Evolutionary conservation across 1,284 basidiomycete genomes (phyloP), one percentile per base, ranked within the genome.

Genomic region (Rhodotorula sp.): DNA sequence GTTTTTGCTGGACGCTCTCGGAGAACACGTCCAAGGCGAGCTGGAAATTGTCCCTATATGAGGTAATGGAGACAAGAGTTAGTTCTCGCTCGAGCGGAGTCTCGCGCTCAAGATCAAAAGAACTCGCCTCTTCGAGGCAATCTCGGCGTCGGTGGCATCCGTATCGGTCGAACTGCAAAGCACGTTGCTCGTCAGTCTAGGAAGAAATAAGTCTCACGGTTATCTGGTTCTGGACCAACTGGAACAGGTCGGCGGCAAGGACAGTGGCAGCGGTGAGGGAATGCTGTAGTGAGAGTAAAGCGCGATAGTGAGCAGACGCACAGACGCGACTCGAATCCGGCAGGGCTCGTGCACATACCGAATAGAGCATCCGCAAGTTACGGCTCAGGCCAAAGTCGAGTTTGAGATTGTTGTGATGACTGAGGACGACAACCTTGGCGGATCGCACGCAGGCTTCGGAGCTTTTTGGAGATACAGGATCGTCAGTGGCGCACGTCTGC

Each of bases 181-280:
- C n/a, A n/a, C n/a, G n/a, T n/a, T n/a, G n/a, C n/a, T n/a, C n/a
- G n/a, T n/a, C n/a, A 43, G 38, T 43, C 10, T 43, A 14, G 38
- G 38, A 14, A 43, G 38, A 43, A 8, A 43, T 12, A 3, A 23
- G 45, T 18, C 31, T 19, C 14, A 19, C 6, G 57, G 23, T 21
- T 8, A 19, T n/a, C 34, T 14, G 4, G 38, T 43, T 14, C n/a
- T 34, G 12, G 45, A 64, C 58, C 4, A 3, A 69, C 68, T 73
- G 71, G 52, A 63, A 73, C 23, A 73, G 62, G 56, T 70, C 71
- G 26, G 71, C 71, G 5, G 63, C 62, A 28, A 73, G 71, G n/a
- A 73, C 71, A 62, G 67, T 67, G 15, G 71, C 64, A 8, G 71
- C 68, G 31, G 66, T 48, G 3, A 69, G 45, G 6, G 62, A 47